A percentile compares a stretch with the other conserved stretches of the same genome.
Evolutionary conservation across 257 asterid genomes (phyloP).

Genomic region (Solanum stenotomum): DNA sequence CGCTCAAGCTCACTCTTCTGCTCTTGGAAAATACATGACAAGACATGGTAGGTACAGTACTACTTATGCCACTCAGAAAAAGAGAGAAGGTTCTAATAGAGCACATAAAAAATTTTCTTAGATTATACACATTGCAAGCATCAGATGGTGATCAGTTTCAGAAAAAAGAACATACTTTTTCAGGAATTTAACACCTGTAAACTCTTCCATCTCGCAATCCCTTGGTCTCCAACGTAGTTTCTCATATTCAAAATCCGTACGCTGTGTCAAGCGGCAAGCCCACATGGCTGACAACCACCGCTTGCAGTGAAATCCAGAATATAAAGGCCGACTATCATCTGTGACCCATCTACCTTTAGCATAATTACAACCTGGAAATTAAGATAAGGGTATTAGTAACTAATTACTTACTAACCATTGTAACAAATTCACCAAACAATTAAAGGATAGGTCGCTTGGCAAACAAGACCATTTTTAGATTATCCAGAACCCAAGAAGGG

Average conservation of each 20-base stretch:
- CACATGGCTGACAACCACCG: conserved; percentile 94
- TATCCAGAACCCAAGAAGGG: neutral
- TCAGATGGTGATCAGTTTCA: neutral
- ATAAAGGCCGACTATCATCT: conserved; percentile 57
- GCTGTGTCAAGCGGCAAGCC: conserved; percentile 93
- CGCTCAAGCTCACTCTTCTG: neutral
- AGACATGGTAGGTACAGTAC: neutral
- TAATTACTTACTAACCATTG: neutral
- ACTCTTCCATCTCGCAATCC: conserved; percentile 61
- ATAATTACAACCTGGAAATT: conserved; percentile 56
- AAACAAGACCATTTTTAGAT: neutral
- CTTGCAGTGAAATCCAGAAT: conserved; percentile 83
- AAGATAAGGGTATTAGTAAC: neutral
- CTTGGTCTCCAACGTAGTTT: conserved; percentile 78
- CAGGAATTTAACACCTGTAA: conserved; percentile 58
- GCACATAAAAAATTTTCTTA: neutral
- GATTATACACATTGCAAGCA: neutral
- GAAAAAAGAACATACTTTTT: conserved; percentile 32
- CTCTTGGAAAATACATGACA: neutral
- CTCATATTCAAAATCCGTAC: conserved; percentile 80
- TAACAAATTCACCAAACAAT: neutral
- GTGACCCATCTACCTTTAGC: conserved; percentile 81
- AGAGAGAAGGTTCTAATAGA: neutral
- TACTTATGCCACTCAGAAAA: neutral
- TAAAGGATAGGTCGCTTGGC: neutral